These are phyloP conservation scores for Fusarium goolgardi DNA, from an alignment of 2,329 filamentous ascomycete genomes.

Conservation along the genomic window DNA sequence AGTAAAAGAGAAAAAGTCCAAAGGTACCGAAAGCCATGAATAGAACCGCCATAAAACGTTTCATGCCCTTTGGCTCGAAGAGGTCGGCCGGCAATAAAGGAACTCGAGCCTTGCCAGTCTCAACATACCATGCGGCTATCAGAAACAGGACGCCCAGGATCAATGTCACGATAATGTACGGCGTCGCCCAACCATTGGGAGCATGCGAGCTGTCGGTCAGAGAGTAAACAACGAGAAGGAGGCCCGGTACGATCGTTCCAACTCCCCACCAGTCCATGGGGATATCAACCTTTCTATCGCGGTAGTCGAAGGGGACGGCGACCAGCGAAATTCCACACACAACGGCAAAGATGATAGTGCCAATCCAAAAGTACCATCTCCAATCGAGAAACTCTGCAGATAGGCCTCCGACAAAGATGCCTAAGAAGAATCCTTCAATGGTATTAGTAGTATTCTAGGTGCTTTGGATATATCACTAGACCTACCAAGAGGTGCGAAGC, in stretches of 20 bases:
- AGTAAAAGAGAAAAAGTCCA: constrained; percentile 72
- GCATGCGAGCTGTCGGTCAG: constrained; percentile 75
- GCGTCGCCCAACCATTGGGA: constrained; percentile 69
- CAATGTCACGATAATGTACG: constrained; percentile 72
- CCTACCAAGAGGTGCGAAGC: constrained; percentile 58
- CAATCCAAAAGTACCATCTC: constrained; percentile 79
- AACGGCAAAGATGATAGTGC: constrained; percentile 58
- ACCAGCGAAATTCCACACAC: constrained; percentile 59
- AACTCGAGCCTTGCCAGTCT: constrained; percentile 68
- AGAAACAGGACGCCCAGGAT: constrained; percentile 66
- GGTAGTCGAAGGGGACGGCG: constrained; percentile 53
- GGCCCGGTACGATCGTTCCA: constrained; percentile 64
- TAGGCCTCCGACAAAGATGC: constrained; percentile 75
- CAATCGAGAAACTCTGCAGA: constrained; percentile 70
- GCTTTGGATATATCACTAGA: neutral
- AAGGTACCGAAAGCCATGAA: constrained; percentile 66
- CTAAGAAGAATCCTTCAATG: constrained; percentile 65
- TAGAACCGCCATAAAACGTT: constrained; percentile 64
- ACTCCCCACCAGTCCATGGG: constrained; percentile 72
- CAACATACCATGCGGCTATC: constrained; percentile 67
- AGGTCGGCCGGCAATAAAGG: constrained; percentile 73
- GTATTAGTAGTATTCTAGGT: neutral
- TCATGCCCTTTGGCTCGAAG: constrained; percentile 69
- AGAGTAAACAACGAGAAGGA: constrained; percentile 74
- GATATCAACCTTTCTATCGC: constrained; percentile 40